phyloP scores from a whole-genome alignment of 768 basidiomycete species.

The Gyrodon lividus region DNA sequence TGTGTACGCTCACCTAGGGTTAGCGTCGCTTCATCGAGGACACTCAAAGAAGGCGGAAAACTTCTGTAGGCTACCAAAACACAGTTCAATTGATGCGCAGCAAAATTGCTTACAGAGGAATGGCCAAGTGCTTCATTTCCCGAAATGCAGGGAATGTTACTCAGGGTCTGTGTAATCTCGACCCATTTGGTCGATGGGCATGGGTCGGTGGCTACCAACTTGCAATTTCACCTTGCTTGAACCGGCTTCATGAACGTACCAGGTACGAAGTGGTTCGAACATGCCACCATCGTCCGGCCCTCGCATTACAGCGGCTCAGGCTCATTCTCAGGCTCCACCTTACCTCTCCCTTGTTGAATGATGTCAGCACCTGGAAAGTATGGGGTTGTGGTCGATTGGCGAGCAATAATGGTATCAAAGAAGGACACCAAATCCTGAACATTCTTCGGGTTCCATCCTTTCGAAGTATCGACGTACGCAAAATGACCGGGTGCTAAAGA shows the following conservation, averaged over 20 bases:
- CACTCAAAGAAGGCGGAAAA: conserved; percentile 14
- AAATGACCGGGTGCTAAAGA: conserved; percentile 9
- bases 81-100: conserved; percentile 9
- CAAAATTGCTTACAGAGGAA: conserved; percentile 10
- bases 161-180: conserved; percentile 23
- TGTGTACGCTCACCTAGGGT: neutral
- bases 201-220: conserved; percentile 15
- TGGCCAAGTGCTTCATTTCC: conserved; percentile 19
- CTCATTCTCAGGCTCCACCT: conserved; percentile 4
- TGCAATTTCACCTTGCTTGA: conserved; percentile 16
- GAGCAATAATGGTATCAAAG: neutral
- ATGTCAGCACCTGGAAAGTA: conserved; percentile 5
- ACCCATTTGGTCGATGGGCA: conserved; percentile 16
- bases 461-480: conserved; percentile 6
- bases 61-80: conserved; percentile 7
- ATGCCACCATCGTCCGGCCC: conserved; percentile 16
- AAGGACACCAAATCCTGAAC: conserved; percentile 2
- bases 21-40: conserved; percentile 6
- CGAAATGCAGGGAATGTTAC: conserved; percentile 12
- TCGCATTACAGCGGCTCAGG: conserved; percentile 5
- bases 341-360: neutral
- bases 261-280: conserved; percentile 15
- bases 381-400: conserved; percentile 4
- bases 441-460: conserved; percentile 16
- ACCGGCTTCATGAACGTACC: conserved; percentile 11